phyloP scores from a whole-genome alignment of 202 grass and related monocot genomes.

The Schoenoplectus tabernaemontani region DNA sequence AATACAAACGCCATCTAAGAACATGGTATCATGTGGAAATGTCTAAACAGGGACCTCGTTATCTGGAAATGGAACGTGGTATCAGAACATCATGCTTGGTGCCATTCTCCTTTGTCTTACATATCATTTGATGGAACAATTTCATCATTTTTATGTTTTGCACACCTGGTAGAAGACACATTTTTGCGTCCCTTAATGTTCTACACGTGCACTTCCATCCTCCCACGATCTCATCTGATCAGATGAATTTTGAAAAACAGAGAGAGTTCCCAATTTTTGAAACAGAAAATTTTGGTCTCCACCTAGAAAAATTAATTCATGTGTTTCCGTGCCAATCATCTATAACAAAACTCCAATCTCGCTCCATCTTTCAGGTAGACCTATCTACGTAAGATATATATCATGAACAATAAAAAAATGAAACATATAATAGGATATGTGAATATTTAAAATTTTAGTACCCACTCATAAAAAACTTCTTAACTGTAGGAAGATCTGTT shows the following conservation, averaged over 20 bases:
- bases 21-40: conserved; percentile 18
- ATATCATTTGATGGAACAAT: conserved; percentile 17
- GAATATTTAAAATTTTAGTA: neutral
- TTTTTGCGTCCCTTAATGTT: neutral
- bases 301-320: conserved; percentile 11
- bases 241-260: neutral
- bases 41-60: neutral
- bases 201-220: conserved; percentile 18
- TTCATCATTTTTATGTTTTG: neutral
- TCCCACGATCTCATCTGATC: conserved; percentile 1
- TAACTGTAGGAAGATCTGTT: neutral
- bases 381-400: neutral
- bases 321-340: conserved; percentile 14
- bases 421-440: neutral
- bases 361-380: neutral
- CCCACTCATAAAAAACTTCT: neutral
- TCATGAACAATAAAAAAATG: neutral
- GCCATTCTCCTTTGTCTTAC: conserved; percentile 15
- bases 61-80: neutral
- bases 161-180: conserved; percentile 9
- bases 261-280: neutral
- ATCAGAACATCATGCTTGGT: neutral
- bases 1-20: neutral
- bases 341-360: neutral
- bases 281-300: neutral